These are phyloP conservation scores for Leccinum variicolor DNA, from an alignment of 768 basidiomycete genomes.

Conservation along the genomic window DNA sequence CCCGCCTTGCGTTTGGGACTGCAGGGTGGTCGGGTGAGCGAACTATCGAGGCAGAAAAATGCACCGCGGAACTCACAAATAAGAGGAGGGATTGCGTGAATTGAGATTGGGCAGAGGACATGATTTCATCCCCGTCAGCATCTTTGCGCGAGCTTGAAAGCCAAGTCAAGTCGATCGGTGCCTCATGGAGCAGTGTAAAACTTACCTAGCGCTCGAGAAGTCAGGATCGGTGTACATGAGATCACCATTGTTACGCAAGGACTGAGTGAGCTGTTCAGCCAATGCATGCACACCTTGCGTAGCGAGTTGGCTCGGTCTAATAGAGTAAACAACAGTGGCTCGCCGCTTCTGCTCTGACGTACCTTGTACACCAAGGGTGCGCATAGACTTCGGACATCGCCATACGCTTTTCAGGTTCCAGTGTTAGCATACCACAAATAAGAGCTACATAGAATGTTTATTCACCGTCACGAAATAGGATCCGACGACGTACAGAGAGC, in stretches of 20 bases:
- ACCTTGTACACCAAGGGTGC: slow-evolving; percentile 80
- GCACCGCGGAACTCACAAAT: slow-evolving; percentile 51
- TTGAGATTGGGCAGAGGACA: slow-evolving; percentile 61
- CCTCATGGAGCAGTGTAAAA: not conserved
- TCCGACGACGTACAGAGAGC: slow-evolving; percentile 56
- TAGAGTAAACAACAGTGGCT: not conserved
- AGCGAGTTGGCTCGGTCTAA: slow-evolving; percentile 69
- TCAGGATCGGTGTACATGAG: slow-evolving; percentile 66
- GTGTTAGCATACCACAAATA: slow-evolving; percentile 67
- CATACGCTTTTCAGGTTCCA: slow-evolving; percentile 67
- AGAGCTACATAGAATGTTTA: slow-evolving; percentile 50
- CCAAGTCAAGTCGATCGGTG: not conserved
- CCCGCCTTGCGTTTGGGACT: slow-evolving; percentile 85
- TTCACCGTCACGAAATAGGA: not conserved
- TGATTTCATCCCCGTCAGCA: slow-evolving; percentile 56
- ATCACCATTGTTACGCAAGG: slow-evolving; percentile 69
- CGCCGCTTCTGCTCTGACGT: slow-evolving; percentile 10
- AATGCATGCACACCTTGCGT: slow-evolving; percentile 48
- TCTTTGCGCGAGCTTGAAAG: slow-evolving; percentile 32
- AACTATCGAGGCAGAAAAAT: not conserved
- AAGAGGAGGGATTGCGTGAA: slow-evolving; percentile 80
- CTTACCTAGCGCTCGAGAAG: slow-evolving; percentile 34
- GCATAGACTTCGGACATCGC: slow-evolving; percentile 52
- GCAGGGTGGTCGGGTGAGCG: not conserved
- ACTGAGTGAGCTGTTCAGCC: slow-evolving; percentile 68